Evolutionary conservation across 495 filamentous ascomycete species (phyloP).

Genomic region (Xylaria palmicola): DNA sequence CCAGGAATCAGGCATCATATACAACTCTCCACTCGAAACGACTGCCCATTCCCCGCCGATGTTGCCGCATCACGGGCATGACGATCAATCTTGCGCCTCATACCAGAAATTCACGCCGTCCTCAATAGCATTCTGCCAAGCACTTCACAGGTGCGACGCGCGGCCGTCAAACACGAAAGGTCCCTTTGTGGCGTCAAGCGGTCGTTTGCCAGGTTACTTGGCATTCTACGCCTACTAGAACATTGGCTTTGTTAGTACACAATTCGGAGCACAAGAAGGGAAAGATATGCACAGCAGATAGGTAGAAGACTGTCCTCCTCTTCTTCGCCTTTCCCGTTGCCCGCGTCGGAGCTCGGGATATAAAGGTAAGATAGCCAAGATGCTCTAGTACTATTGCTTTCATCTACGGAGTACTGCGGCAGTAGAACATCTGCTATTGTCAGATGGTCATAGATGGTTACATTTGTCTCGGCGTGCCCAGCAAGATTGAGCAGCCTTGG

Average conservation of each 20-base stretch:
- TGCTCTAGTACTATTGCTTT: not conserved
- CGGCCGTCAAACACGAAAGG: not conserved
- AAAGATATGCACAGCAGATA: not conserved
- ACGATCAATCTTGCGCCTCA: not conserved
- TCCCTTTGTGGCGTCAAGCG: not conserved
- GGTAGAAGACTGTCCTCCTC: not conserved
- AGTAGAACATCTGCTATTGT: not conserved
- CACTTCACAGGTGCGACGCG: not conserved
- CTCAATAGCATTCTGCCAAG: slow-evolving; percentile 3
- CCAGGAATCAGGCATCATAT: not conserved
- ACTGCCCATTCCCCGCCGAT: not conserved
- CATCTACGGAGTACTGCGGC: too few species aligned
- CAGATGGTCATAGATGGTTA: not conserved
- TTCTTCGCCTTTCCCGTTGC: not conserved
- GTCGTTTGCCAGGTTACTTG: not conserved
- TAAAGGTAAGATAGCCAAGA: not conserved
- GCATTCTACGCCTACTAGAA: not conserved
- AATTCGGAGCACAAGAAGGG: not conserved
- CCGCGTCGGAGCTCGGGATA: not conserved
- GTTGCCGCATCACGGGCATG: not conserved
- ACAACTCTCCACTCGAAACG: not conserved
- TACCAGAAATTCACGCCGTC: not conserved
- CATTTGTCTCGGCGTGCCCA: not conserved
- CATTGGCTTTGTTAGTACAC: not conserved
- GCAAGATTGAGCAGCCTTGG: not conserved